Conservation (phyloP, 2,329 filamentous ascomycete species). For the Botrytis hyacinthi region DNA sequence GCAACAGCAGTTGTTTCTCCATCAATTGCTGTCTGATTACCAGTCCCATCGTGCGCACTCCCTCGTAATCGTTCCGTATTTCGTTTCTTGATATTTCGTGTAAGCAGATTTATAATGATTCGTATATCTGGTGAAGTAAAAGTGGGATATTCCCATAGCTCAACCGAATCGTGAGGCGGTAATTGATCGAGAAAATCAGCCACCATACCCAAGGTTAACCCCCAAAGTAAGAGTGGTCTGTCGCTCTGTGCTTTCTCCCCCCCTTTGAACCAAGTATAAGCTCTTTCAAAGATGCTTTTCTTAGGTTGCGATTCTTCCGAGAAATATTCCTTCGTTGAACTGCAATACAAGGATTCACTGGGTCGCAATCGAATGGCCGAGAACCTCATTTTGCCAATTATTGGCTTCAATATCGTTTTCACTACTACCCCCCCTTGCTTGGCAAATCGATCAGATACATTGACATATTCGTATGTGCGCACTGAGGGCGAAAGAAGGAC, state of each 20-base stretch:
- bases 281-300: conserved; percentile 16
- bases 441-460: conserved; percentile 61
- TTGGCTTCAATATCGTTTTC: conserved; percentile 52
- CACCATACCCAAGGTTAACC: conserved; percentile 64
- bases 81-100: conserved; percentile 53
- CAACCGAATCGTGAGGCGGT: conserved; percentile 59
- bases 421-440: conserved; percentile 53
- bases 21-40: conserved; percentile 36
- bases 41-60: conserved; percentile 31
- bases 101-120: conserved; percentile 58
- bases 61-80: conserved; percentile 41
- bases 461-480: conserved; percentile 61
- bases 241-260: conserved; percentile 35
- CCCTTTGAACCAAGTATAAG: conserved; percentile 37
- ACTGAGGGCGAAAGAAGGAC: conserved; percentile 58
- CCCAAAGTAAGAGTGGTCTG: conserved; percentile 62
- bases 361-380: conserved; percentile 62
- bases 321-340: conserved; percentile 51
- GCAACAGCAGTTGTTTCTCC: conserved; percentile 33
- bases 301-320: conserved; percentile 20
- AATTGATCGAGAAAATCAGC: conserved; percentile 67
- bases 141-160: conserved; percentile 66
- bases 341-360: conserved; percentile 58
- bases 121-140: conserved; percentile 63
- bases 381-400: conserved; percentile 66